Evolutionary conservation across 2,329 filamentous ascomycete genomes (phyloP).

Genomic region (Exophiala mesophila): DNA sequence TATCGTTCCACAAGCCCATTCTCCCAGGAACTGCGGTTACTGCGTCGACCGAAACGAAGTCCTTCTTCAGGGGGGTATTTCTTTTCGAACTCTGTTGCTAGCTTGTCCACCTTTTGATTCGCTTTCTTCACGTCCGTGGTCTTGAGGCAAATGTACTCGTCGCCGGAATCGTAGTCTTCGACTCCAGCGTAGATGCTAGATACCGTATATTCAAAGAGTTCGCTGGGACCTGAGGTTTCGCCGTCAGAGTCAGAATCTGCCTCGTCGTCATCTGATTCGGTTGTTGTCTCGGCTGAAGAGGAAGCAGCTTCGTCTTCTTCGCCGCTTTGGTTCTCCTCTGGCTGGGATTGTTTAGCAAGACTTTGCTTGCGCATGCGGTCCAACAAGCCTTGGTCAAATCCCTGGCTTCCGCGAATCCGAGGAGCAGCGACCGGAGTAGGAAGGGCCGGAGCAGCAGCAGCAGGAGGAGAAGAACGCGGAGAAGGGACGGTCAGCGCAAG

Average conservation of each 20-base stretch:
- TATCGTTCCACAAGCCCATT: slow-evolving; percentile 18
- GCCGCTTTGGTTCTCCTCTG: background rate
- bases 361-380: slow-evolving; percentile 6
- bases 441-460: too few relatives aligned
- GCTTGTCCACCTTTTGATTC: slow-evolving; percentile 6
- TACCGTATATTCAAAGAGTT: slow-evolving; percentile 17
- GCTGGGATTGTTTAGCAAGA: background rate
- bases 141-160: slow-evolving; percentile 13
- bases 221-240: slow-evolving; percentile 8
- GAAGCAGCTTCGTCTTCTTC: slow-evolving; percentile 3
- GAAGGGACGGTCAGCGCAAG: too few relatives aligned
- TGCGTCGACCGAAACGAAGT: slow-evolving; percentile 3
- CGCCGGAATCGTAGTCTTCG: slow-evolving; percentile 12
- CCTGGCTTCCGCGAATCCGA: too few relatives aligned
- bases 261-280: slow-evolving; percentile 6
- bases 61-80: slow-evolving; percentile 4
- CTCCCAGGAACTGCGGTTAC: background rate
- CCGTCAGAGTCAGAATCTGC: slow-evolving; percentile 1
- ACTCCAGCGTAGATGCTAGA: slow-evolving; percentile 12
- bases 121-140: slow-evolving; percentile 9
- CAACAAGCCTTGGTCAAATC: slow-evolving; percentile 7
- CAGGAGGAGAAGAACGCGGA: too few relatives aligned
- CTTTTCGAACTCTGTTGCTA: slow-evolving; percentile 6
- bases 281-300: too few relatives aligned
- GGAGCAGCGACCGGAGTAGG: background rate